Base-by-base conservation (phyloP, 495 filamentous ascomycete species). In the Penicillium bialowiezense region DNA sequence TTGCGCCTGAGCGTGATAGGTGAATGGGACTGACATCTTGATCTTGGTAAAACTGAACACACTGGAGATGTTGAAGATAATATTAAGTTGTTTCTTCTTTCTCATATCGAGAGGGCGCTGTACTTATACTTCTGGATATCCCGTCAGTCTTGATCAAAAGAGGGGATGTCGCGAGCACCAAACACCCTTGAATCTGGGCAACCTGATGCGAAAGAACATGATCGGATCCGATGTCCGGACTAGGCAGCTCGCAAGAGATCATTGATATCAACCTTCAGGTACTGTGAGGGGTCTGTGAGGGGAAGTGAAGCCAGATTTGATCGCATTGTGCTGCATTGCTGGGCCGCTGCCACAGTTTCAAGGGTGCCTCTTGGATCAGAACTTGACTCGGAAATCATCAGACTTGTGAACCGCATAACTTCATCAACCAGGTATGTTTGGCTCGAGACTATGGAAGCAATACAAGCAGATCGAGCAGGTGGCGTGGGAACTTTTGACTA, bases 1-100 rank as follows among this genome's bases (percentile, higher is more conserved):
- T 60, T 87, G 84, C 4, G 83, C 83, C 55, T 80, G 71, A 31
- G 74, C 60, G 61, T 76, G 82, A 58, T 88, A 77, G 23, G 65
- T 74, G 45, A 75, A 69, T 42, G 60, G 46, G 37, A 56, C 43
- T 14, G 67, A 43, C 67, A 72, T 75, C 44, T 43, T 65, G 38
- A 14, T 2, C n/a, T n/a, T n/a, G 14, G 15, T 40, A 18, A 9
- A 37, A 33, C 7, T 29, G 6, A 5, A 12, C 23, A 8, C 23
- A 26, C 23, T 3, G 8, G 23, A 26, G 23, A n/a, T n/a, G n/a
- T n/a, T n/a, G n/a, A n/a, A n/a, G n/a, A n/a, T n/a, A n/a, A n/a
- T n/a, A n/a, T n/a, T n/a, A n/a, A n/a, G n/a, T n/a, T n/a, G n/a
- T n/a, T n/a, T n/a, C n/a, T n/a, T n/a, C n/a, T n/a, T n/a, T n/a